Base-by-base conservation (phyloP, 805 yeast species). In the Maudiozyma pseudohumilis region DNA sequence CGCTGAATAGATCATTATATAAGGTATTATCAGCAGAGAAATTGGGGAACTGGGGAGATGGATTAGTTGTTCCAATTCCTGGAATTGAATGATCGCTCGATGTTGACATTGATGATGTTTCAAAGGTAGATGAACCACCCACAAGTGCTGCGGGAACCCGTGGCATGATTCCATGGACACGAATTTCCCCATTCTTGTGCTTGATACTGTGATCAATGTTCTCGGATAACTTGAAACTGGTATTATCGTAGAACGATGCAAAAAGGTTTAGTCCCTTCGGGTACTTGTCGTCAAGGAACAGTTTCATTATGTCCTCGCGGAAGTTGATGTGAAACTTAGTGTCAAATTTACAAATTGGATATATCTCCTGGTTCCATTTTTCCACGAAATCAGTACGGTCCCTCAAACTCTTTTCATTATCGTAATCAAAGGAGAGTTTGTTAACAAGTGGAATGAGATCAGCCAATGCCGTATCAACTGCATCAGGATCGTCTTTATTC, bases 211-310 rank as follows among this genome's bases (percentile, higher is more conserved):
- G 35, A 12, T 40, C 45, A 10, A 49, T 49, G 11, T 31, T 25
- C n/a, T 36, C 26, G 4, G 35, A 25, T 20, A 52, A 30, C 29
- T 45, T 43, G 17, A 43, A 38, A 33, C 50, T 46, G 4, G 55
- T 49, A 30, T 44, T 42, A 30, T 50, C 53, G 26, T 52, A 52
- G 29, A 52, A 52, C n/a, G 55, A 48, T 11, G 47, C 44, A 40
- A 52, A 52, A n/a, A 52, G 40, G 36, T 52, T 50, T 24, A 42
- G 42, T 6, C 37, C 36, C 13, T 38, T 34, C 8, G 42, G 27
- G 34, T 45, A 44, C 10, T 43, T 40, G 27, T 48, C 48, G 8
- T 40, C 34, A 3, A 45, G 36, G 17, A 48, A 42, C 3, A 35
- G 38, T 6, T 38, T 18, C 35, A 51, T 20, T 6, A 33, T 22